A percentile compares a stretch with the other conserved stretches of the same genome.
Conservation (phyloP, 306 rosid genomes). For the Sphenostylis stenocarpa region DNA sequence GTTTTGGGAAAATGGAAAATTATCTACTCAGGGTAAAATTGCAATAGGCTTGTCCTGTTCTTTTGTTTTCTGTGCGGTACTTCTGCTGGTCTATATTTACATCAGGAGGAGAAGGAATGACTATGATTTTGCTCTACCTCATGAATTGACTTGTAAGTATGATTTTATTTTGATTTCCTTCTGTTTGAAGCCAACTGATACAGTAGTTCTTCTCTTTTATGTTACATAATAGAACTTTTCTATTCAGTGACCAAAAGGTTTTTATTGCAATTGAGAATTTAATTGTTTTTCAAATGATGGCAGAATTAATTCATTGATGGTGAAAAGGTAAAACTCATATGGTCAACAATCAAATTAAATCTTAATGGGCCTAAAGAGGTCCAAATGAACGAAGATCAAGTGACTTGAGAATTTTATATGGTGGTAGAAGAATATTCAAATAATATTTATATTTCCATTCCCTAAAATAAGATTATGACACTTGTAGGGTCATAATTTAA, state of each 20-base stretch:
- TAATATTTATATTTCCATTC: too few relatives aligned
- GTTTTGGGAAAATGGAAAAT: slow-evolving; percentile 81
- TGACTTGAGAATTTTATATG: too few relatives aligned
- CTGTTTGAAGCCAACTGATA: neutral
- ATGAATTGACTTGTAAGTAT: slow-evolving; percentile 80
- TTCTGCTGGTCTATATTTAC: slow-evolving; percentile 64
- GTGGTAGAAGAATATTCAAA: too few relatives aligned
- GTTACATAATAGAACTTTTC: neutral
- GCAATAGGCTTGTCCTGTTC: slow-evolving; percentile 69
- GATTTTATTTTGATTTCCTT: slow-evolving; percentile 18
- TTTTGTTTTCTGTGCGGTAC: slow-evolving; percentile 54
- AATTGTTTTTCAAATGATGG: neutral
- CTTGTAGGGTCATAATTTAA: too few relatives aligned
- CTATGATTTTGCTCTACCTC: slow-evolving; percentile 90
- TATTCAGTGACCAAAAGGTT: neutral
- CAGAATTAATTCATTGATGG: neutral
- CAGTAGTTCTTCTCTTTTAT: neutral
- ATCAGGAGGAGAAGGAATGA: slow-evolving; percentile 79
- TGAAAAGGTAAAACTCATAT: neutral
- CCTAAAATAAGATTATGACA: too few relatives aligned
- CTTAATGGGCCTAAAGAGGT: too few relatives aligned
- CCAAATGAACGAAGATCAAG: too few relatives aligned
- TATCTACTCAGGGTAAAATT: slow-evolving; percentile 74
- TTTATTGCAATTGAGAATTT: neutral
- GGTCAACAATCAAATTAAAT: neutral